Base-by-base conservation (phyloP, 441 rosid genomes). In the Adansonia gregorii region DNA sequence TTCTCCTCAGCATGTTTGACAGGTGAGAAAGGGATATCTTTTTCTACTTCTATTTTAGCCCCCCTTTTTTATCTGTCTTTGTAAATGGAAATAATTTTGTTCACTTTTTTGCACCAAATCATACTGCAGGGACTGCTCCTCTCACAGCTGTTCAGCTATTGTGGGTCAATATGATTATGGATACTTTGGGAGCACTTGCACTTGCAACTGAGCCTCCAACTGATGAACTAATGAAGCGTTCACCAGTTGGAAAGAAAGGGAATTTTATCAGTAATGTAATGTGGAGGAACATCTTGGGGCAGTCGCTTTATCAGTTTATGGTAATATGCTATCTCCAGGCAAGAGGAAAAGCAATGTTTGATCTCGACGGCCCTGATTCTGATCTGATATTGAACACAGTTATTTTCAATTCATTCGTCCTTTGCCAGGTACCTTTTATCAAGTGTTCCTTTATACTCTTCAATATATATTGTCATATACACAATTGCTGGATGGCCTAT, bases 101-200 rank as follows among this genome's bases (percentile, higher is more conserved):
- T 41, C 45, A 41, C 45, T 41, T 69, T 76, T 10, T 70, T 7
- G 70, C 60, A 11, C 76, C 52, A 72, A 76, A 67, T 39, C 17
- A 70, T 64, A 2, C 52, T 74, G 24, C 84, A 89, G 93, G 94
- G 67, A 87, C 82, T 27, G 91, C 94, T 71, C 91, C 90, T 24
- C 80, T 90, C 52, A 90, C 94, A 24, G 94, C 92, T 75, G 94
- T 90, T 68, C 94, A 90, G 78, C 85, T 90, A 70, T 83, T 90
- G 55, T 90, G 93, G 91, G 93, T 90, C 15, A 90, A 90, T 81
- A 90, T 90, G 91, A 90, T 90, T 64, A 90, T 90, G 93, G 93
- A 90, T 67, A 90, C 91, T 27, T 84, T 90, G 60, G 93, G 93
- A 77, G 93, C 91, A 22, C 90, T 90, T 71, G 93, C 93, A 52